These are phyloP conservation scores for Trichosporon sp. DNA, from an alignment of 1,284 basidiomycete genomes.

Conservation along the genomic window DNA sequence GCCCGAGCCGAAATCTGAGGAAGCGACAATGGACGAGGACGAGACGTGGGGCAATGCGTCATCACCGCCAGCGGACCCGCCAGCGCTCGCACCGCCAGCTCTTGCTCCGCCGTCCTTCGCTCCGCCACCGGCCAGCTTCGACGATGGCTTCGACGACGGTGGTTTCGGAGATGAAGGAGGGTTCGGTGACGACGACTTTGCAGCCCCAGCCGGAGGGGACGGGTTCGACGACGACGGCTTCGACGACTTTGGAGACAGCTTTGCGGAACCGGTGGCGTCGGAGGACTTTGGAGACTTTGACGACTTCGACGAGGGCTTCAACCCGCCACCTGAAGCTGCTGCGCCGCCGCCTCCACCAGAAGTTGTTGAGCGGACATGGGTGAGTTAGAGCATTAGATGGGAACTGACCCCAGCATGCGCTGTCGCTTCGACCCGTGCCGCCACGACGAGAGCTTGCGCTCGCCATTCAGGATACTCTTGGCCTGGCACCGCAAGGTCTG, in stretches of 20 bases:
- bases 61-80: constrained; percentile 26
- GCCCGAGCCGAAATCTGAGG: background rate
- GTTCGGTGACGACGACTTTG: constrained; percentile 64
- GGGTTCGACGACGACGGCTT: constrained; percentile 51
- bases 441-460: constrained; percentile 63
- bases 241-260: constrained; percentile 64
- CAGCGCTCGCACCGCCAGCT: background rate
- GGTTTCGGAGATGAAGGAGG: constrained; percentile 60
- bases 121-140: constrained; percentile 63
- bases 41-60: constrained; percentile 43
- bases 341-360: constrained; percentile 58
- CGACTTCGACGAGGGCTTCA: constrained; percentile 56
- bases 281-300: constrained; percentile 60
- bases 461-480: constrained; percentile 68
- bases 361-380: constrained; percentile 28
- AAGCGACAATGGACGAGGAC: constrained; percentile 35
- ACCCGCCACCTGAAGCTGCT: constrained; percentile 28
- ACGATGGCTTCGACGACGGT: constrained; percentile 64
- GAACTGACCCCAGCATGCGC: constrained; percentile 62
- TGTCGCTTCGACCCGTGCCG: constrained; percentile 68
- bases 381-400: background rate
- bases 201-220: constrained; percentile 26
- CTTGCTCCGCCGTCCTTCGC: constrained; percentile 4
- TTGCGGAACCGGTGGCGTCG: background rate
- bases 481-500: constrained; percentile 61